Evolutionary conservation across 2,329 filamentous ascomycete species (phyloP).

Genomic region (Colletotrichum sojae): DNA sequence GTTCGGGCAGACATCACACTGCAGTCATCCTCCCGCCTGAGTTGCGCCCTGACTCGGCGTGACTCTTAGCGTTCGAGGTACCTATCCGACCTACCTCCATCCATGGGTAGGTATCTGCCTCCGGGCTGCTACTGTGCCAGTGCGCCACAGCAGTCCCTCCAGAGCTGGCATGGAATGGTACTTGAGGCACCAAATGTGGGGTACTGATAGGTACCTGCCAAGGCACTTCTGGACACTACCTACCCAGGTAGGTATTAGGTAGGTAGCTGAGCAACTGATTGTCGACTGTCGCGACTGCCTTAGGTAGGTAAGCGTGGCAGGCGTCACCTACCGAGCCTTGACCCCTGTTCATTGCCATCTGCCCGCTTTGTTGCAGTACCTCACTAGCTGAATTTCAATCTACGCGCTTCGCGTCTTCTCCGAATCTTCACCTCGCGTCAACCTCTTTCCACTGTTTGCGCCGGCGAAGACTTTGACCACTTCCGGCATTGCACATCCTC

Average conservation of each 20-base stretch:
- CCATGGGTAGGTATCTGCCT: too few species aligned
- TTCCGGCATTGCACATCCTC: constrained; percentile 3
- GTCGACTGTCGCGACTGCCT: too few species aligned
- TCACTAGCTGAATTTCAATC: constrained; percentile 36
- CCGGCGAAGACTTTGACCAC: constrained; percentile 27
- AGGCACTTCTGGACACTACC: too few species aligned
- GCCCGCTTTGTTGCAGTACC: constrained; percentile 5
- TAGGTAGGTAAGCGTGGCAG: constrained; percentile 20
- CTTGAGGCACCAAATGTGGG: constrained; percentile 11
- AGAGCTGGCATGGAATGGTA: constrained; percentile 3
- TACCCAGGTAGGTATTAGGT: too few species aligned
- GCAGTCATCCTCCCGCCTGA: not conserved
- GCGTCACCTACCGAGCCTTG: constrained; percentile 16
- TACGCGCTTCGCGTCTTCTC: constrained; percentile 38
- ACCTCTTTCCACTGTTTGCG: constrained; percentile 32
- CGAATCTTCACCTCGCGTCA: constrained; percentile 33
- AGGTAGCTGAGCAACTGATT: too few species aligned
- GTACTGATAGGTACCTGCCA: constrained; percentile 5
- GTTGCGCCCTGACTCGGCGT: too few species aligned
- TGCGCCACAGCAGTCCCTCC: constrained; percentile 23
- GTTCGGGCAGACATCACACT: constrained; percentile 25
- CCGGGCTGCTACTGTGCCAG: not conserved
- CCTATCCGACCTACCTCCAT: too few species aligned
- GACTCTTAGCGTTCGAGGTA: too few species aligned
- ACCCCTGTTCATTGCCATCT: constrained; percentile 5